phyloP scores from a whole-genome alignment of 495 filamentous ascomycete genomes.

The Penicillium coffeae region DNA sequence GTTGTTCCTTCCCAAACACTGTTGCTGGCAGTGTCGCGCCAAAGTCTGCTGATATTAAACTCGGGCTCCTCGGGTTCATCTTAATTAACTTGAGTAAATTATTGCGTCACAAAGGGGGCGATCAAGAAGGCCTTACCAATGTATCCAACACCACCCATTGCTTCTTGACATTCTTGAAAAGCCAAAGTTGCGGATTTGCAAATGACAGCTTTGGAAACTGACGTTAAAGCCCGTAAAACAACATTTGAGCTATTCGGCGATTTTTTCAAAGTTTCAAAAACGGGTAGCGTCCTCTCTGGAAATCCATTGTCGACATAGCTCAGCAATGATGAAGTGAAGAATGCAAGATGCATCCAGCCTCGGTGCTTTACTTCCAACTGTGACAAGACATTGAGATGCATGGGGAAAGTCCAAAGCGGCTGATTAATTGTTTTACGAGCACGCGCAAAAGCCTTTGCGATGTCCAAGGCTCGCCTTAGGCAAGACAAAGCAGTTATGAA shows the following conservation, averaged over 20 bases:
- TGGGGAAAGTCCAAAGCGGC: slow-evolving; percentile 50
- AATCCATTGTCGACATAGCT: slow-evolving; percentile 44
- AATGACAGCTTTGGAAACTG: slow-evolving; percentile 61
- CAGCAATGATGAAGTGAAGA: slow-evolving; percentile 57
- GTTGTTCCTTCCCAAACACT: slow-evolving; percentile 77
- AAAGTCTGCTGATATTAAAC: slow-evolving; percentile 61
- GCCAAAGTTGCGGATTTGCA: slow-evolving; percentile 52
- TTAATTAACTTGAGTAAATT: too few species aligned
- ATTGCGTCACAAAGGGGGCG: too few species aligned
- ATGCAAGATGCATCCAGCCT: slow-evolving; percentile 55
- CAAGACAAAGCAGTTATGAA: slow-evolving; percentile 53
- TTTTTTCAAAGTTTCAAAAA: slow-evolving; percentile 19
- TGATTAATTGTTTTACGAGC: slow-evolving; percentile 49
- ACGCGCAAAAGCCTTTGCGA: slow-evolving; percentile 56
- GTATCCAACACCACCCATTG: slow-evolving; percentile 65
- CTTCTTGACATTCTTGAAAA: slow-evolving; percentile 63
- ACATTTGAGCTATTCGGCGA: slow-evolving; percentile 56
- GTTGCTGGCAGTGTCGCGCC: slow-evolving; percentile 61
- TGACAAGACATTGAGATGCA: slow-evolving; percentile 61
- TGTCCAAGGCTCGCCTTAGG: slow-evolving; percentile 57
- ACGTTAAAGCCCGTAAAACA: slow-evolving; percentile 62
- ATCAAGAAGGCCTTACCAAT: too few species aligned
- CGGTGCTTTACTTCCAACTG: slow-evolving; percentile 50
- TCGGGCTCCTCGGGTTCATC: slow-evolving; percentile 49
- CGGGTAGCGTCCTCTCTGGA: slow-evolving; percentile 26